These are phyloP conservation scores for Malus sylvestris DNA, from an alignment of 306 rosid species.

Conservation along the genomic window DNA sequence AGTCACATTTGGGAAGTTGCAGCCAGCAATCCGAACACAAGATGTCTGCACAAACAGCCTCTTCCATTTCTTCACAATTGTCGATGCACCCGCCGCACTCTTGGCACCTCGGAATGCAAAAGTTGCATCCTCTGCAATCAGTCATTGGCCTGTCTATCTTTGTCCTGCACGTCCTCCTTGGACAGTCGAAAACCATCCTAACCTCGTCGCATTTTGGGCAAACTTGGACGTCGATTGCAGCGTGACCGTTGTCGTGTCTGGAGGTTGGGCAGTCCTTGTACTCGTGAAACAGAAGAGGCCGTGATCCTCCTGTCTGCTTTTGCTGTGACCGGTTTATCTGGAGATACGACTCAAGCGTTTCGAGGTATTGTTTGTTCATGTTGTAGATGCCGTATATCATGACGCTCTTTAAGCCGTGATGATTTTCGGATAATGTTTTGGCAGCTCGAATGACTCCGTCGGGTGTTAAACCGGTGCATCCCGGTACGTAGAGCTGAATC, in stretches of 20 bases:
- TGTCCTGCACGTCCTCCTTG: conserved; percentile 42
- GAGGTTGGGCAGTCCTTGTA: conserved; percentile 3
- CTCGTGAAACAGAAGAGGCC: conserved; percentile 35
- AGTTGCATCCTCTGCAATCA: conserved; percentile 53
- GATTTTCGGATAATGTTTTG: conserved; percentile 41
- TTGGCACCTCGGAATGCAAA: conserved; percentile 67
- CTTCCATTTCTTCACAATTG: conserved; percentile 30
- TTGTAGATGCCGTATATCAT: conserved; percentile 62
- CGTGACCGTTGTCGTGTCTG: conserved; percentile 4
- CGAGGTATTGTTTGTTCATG: conserved; percentile 49
- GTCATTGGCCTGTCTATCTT: conserved; percentile 13
- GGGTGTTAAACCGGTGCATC: conserved; percentile 67
- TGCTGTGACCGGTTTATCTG: conserved; percentile 15
- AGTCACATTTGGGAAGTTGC: conserved; percentile 62
- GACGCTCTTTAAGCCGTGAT: conserved; percentile 39
- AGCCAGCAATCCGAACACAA: conserved; percentile 72
- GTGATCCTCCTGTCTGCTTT: conserved; percentile 12
- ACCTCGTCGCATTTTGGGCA: conserved; percentile 62
- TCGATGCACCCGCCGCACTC: conserved; percentile 63
- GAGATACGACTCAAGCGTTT: conserved; percentile 31
- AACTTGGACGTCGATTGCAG: conserved; percentile 43
- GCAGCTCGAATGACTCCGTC: conserved; percentile 60
- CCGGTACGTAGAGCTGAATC: conserved; percentile 68
- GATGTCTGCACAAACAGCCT: conserved; percentile 46
- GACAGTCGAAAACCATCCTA: conserved; percentile 57